Base-by-base conservation (phyloP, 805 yeast genomes). In the Schwanniomyces polymorphus region DNA sequence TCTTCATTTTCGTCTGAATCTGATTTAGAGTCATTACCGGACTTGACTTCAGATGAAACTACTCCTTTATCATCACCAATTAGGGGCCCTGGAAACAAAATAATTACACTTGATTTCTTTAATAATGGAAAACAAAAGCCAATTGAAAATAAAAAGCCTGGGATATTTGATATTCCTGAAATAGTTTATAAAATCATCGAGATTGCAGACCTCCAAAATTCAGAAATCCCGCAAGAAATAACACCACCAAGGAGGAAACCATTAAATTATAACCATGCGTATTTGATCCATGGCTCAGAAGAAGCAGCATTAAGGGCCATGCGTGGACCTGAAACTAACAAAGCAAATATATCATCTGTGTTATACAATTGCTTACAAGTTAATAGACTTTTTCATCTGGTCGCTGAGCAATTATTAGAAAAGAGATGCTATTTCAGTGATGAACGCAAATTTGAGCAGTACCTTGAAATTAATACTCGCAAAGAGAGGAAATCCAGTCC, bases 161-260 rank as follows among this genome's bases (percentile, higher is more conserved):
- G 63, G 56, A 85, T 90, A 7, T 86, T 90, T 57, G 72, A 75
- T 43, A 82, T 86, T 29, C 96, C 97, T 0, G 97, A 90, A 63
- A 84, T 90, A 44, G 70, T 90, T 12, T 64, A 73, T 50, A 72
- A 75, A 45, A 86, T 90, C 10, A 64, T 88, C 18, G 67, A 71
- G 23, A 81, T 72, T 59, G 85, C 86, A n/a, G 90, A 86, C 47
- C 64, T 68, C 23, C 79, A 75, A 49, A 60, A 58, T 46, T 70
- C 76, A 1, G 60, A 65, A 7, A 70, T 83, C n/a, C 92, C 92
- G 2, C 78, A 73, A 39, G 92, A 88, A 57, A 61, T 65, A 12
- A 61, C 81, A 0, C 86, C 88, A 41, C 59, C 74, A 1, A 72
- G 92, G 55, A 75, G 95, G 55, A 79, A 78, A 50, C 95, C 96